phyloP scores from a whole-genome alignment of 495 filamentous ascomycete species.

The Astrothelium macrocarpum region DNA sequence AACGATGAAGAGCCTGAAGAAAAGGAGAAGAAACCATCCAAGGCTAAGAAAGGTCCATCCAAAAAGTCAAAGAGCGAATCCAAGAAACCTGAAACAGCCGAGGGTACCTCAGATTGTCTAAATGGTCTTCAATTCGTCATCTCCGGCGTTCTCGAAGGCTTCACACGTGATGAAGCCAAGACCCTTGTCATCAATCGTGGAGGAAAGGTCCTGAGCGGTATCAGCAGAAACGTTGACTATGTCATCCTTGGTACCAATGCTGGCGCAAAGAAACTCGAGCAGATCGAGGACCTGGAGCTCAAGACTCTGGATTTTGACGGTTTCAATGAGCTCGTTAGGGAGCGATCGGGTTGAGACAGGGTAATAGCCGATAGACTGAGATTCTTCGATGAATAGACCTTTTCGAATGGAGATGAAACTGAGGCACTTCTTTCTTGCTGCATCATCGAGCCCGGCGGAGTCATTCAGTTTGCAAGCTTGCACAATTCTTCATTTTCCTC shows the following conservation, averaged over 20 bases:
- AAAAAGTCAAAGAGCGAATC: neutral
- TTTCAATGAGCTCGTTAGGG: neutral
- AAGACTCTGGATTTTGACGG: neutral
- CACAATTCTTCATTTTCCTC: too few relatives aligned
- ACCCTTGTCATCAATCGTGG: neutral
- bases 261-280: constrained; percentile 6
- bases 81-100: neutral
- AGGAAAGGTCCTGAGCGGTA: neutral
- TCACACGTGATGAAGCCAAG: constrained; percentile 1
- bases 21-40: neutral
- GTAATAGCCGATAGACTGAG: neutral
- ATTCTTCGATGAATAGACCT: neutral
- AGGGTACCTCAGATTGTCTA: neutral
- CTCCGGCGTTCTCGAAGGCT: constrained; percentile 1
- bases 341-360: neutral
- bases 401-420: neutral
- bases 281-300: constrained; percentile 1
- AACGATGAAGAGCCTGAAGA: neutral
- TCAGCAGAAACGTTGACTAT: constrained; percentile 5
- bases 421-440: neutral
- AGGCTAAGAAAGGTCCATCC: neutral
- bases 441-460: too few relatives aligned
- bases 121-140: constrained; percentile 2
- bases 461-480: too few relatives aligned
- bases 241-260: constrained; percentile 2